phyloP scores from a whole-genome alignment of 75 land plant genomes.

The Pinus taeda region DNA sequence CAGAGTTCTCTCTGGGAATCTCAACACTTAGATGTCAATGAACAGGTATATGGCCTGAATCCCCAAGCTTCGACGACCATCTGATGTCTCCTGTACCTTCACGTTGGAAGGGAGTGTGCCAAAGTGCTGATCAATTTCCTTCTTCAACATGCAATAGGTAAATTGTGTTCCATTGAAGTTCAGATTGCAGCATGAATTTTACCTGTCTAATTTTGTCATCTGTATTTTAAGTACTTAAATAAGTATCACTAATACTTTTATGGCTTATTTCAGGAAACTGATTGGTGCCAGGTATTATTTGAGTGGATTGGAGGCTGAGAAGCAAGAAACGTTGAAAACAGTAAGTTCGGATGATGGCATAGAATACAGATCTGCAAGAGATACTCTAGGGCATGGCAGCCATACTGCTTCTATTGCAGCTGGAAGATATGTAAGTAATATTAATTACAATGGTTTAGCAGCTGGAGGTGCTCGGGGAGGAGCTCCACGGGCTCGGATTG shows the following conservation, averaged over 20 bases:
- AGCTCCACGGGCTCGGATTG: constrained; percentile 77
- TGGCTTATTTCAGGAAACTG: constrained; percentile 39
- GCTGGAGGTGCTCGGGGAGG: constrained; percentile 76
- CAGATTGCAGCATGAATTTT: neutral
- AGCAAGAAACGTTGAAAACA: constrained; percentile 6
- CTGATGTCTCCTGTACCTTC: constrained; percentile 68
- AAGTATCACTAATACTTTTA: neutral
- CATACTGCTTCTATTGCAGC: constrained; percentile 85
- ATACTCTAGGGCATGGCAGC: constrained; percentile 67
- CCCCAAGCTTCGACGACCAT: constrained; percentile 65
- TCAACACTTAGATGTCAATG: neutral
- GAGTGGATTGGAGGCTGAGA: constrained; percentile 52
- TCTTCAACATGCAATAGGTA: constrained; percentile 69
- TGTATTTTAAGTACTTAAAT: neutral
- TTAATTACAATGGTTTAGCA: constrained; percentile 60
- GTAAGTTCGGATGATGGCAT: neutral
- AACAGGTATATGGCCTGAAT: constrained; percentile 92
- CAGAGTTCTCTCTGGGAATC: neutral
- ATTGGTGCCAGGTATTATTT: constrained; percentile 77
- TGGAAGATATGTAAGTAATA: constrained; percentile 50
- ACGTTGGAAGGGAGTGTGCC: constrained; percentile 81
- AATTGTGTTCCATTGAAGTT: neutral
- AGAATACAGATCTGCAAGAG: constrained; percentile 67
- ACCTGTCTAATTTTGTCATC: neutral
- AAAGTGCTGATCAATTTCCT: constrained; percentile 59